Percentiles rank a stretch among this genome's conserved stretches.
Conservation (phyloP, 2,329 filamentous ascomycete species). For the Coniella lustricola region DNA sequence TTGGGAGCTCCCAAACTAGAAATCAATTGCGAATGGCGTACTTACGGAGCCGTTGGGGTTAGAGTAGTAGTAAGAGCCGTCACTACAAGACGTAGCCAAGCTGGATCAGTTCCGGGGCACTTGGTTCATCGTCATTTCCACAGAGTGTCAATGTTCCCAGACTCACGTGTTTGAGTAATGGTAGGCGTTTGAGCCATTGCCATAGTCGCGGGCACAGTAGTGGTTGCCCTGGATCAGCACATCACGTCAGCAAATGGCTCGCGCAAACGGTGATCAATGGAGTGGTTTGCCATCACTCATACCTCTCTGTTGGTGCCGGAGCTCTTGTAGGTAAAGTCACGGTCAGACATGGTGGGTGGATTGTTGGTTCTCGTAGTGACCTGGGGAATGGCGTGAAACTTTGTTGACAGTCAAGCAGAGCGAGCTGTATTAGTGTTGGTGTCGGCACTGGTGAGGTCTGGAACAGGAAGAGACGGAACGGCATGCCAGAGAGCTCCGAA, state of each 20-base stretch:
- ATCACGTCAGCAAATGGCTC: neutral
- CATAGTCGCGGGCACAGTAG: conserved; percentile 60
- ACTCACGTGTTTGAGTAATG: conserved; percentile 60
- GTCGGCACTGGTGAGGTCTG: no score
- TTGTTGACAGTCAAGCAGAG: no score
- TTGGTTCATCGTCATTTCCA: no score
- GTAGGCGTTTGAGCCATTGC: conserved; percentile 48
- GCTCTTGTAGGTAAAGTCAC: conserved; percentile 36
- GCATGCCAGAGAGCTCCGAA: no score
- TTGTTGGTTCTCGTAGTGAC: neutral
- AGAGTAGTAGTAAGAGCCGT: conserved; percentile 68
- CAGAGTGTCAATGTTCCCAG: no score
- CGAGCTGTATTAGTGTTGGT: no score
- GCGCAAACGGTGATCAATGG: neutral
- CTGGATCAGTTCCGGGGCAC: no score
- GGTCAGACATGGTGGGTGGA: conserved; percentile 11
- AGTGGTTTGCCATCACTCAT: conserved; percentile 23
- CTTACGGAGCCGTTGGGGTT: conserved; percentile 54
- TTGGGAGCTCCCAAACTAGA: no score
- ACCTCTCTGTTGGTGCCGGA: conserved; percentile 58
- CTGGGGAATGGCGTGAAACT: no score
- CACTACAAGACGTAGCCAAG: conserved; percentile 23
- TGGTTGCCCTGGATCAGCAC: conserved; percentile 53
- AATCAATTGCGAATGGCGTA: no score
- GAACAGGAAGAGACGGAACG: no score